Conservation (phyloP, 2,329 filamentous ascomycete species). For the Penicillium sp. region DNA sequence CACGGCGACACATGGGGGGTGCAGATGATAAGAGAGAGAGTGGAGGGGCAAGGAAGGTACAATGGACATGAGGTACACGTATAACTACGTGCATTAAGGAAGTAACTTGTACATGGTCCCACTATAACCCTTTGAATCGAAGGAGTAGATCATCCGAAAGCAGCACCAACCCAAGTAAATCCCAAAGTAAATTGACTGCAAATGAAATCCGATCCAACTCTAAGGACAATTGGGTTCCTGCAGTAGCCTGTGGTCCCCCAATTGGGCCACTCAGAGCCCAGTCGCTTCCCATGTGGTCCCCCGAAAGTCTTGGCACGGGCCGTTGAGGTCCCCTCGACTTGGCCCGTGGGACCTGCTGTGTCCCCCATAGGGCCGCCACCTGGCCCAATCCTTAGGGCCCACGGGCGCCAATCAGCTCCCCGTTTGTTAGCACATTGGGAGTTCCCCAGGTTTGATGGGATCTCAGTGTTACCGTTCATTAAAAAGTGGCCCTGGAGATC, state of each 20-base stretch:
- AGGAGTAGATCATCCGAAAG: not conserved
- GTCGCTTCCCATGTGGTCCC: conserved; percentile 14
- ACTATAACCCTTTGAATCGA: not conserved
- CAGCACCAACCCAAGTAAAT: not conserved
- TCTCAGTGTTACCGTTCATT: not conserved
- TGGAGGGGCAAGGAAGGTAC: conserved; percentile 9
- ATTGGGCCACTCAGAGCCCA: conserved; percentile 15
- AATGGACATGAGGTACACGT: not conserved
- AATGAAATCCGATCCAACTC: conserved; percentile 15
- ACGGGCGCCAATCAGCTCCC: conserved; percentile 17
- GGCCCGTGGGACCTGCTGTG: not conserved
- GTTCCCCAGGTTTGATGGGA: conserved; percentile 18
- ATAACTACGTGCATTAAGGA: not conserved
- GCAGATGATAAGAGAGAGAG: conserved; percentile 11
- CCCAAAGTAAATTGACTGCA: not conserved
- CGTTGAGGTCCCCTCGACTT: conserved; percentile 5
- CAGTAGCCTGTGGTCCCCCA: conserved; percentile 1
- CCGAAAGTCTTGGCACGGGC: conserved; percentile 14
- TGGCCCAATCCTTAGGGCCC: not conserved
- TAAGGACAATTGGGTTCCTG: conserved; percentile 24
- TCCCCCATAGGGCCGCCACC: not conserved
- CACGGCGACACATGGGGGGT: conserved; percentile 35
- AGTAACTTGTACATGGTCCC: conserved; percentile 1
- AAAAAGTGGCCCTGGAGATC: not conserved
- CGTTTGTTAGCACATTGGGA: conserved; percentile 15